A percentile compares a stretch with the other conserved stretches of the same genome.
Conservation (phyloP, 139 green algal genomes). For the Ettlia oleoabundans region DNA sequence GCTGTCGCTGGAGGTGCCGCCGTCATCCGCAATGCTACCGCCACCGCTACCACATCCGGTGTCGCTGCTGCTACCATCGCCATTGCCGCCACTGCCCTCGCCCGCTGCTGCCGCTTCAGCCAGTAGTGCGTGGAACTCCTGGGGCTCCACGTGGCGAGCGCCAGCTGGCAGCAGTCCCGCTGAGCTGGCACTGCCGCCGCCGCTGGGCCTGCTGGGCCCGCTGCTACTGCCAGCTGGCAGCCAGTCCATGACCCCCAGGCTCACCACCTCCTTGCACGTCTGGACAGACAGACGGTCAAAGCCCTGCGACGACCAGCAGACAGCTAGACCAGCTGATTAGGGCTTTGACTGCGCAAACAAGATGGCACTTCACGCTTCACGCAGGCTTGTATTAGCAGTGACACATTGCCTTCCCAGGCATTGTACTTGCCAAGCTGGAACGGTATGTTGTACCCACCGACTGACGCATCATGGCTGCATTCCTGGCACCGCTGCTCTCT, state of each 20-base stretch:
- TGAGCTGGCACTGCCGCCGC: background rate
- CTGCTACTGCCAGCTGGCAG: background rate
- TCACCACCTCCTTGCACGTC: constrained; percentile 68
- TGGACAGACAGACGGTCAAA: constrained; percentile 56
- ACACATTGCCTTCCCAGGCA: too few species aligned
- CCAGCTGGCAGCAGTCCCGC: background rate
- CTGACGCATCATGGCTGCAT: constrained; percentile 30
- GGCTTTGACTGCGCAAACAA: too few species aligned
- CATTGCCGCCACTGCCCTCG: too few species aligned
- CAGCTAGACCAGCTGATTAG: too few species aligned
- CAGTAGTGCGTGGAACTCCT: constrained; percentile 69
- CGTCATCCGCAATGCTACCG: too few species aligned
- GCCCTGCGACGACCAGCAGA: background rate
- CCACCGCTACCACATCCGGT: too few species aligned
- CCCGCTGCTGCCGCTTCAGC: too few species aligned
- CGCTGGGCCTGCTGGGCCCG: background rate
- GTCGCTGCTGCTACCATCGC: too few species aligned
- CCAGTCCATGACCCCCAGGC: constrained; percentile 44
- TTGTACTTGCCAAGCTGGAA: too few species aligned
- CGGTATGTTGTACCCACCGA: constrained; percentile 1
- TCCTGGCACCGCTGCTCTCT: background rate
- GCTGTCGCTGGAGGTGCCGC: too few species aligned
- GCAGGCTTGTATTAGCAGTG: too few species aligned
- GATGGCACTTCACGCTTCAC: too few species aligned
- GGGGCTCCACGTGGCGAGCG: constrained; percentile 51